Conservation (phyloP, 2,329 filamentous ascomycete species). For the Diaporthe sp. region DNA sequence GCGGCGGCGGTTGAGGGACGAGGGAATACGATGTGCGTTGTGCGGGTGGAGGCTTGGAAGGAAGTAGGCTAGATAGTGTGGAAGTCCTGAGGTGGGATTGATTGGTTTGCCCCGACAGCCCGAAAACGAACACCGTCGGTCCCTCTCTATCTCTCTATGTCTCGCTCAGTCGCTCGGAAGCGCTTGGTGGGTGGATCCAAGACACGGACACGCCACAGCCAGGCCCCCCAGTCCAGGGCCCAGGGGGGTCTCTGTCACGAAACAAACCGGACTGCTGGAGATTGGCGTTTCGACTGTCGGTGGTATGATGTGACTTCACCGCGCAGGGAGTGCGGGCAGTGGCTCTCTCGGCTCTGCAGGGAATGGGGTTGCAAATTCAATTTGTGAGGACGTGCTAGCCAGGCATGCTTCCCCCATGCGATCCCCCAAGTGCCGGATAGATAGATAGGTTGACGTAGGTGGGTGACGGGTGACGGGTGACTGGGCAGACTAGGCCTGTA, state of each 20-base stretch:
- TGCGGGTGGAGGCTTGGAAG: conserved; percentile 2
- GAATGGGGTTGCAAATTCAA: conserved; percentile 9
- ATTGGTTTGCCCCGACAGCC: conserved; percentile 23
- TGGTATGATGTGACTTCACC: conserved; percentile 35
- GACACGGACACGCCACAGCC: conserved; percentile 34
- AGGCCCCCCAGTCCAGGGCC: conserved; percentile 14
- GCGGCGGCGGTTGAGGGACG: not conserved
- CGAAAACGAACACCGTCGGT: conserved; percentile 19
- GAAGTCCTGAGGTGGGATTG: conserved; percentile 27
- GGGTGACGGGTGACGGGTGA: not conserved
- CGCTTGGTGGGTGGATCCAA: conserved; percentile 35
- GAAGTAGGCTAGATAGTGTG: not conserved
- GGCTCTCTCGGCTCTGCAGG: conserved; percentile 1
- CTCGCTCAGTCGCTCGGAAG: conserved; percentile 26
- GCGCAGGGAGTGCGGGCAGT: not conserved
- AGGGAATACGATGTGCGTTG: conserved; percentile 1
- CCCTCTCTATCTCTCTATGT: not conserved
- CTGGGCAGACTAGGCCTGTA: too few species aligned
- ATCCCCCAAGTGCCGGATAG: conserved; percentile 28
- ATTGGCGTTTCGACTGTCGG: conserved; percentile 30
- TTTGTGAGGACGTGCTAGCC: conserved; percentile 18
- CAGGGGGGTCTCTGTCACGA: conserved; percentile 27
- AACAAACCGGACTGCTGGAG: conserved; percentile 33
- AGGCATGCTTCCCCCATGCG: not conserved
- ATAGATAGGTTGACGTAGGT: conserved; percentile 33